These are phyloP conservation scores for Colletotrichum lupini DNA, from an alignment of 2,329 filamentous ascomycete genomes.

Conservation along the genomic window DNA sequence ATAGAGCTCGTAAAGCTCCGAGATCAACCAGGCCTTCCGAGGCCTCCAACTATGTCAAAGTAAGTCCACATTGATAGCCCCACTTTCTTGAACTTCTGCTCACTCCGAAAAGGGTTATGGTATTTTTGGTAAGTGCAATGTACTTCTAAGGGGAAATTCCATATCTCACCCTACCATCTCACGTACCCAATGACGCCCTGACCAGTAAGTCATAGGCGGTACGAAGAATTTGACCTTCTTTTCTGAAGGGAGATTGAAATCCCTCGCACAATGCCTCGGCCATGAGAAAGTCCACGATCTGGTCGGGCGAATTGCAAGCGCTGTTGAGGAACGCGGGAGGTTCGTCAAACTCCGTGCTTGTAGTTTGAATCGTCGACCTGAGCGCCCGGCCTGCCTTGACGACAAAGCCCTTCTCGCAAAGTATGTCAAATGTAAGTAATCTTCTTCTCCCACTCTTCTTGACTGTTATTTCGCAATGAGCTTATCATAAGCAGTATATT, in stretches of 20 bases:
- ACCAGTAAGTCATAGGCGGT: background rate
- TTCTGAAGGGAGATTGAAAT: conserved; percentile 44
- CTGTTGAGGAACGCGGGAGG: conserved; percentile 35
- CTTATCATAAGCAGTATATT: conserved; percentile 44
- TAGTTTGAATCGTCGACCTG: background rate
- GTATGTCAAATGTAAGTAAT: conserved; percentile 25
- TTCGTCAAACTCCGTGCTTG: background rate
- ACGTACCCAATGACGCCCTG: background rate
- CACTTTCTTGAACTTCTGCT: background rate
- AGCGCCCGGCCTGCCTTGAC: conserved; percentile 1
- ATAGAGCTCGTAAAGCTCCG: conserved; percentile 32
- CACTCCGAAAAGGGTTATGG: conserved; percentile 40
- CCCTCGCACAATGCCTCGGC: conserved; percentile 41
- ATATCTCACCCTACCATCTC: background rate
- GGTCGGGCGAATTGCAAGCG: conserved; percentile 41
- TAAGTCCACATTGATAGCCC: conserved; percentile 21
- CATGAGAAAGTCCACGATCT: conserved; percentile 44
- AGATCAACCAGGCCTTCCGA: conserved; percentile 12
- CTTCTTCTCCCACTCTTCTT: background rate
- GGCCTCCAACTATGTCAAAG: conserved; percentile 39
- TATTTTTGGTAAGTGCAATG: conserved; percentile 41
- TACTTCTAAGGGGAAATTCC: conserved; percentile 1
- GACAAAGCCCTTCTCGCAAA: conserved; percentile 19
- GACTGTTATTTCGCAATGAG: background rate
- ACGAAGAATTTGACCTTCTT: conserved; percentile 42